Base-by-base conservation (phyloP, 2,329 filamentous ascomycete genomes). In the Neonectria ditissima region DNA sequence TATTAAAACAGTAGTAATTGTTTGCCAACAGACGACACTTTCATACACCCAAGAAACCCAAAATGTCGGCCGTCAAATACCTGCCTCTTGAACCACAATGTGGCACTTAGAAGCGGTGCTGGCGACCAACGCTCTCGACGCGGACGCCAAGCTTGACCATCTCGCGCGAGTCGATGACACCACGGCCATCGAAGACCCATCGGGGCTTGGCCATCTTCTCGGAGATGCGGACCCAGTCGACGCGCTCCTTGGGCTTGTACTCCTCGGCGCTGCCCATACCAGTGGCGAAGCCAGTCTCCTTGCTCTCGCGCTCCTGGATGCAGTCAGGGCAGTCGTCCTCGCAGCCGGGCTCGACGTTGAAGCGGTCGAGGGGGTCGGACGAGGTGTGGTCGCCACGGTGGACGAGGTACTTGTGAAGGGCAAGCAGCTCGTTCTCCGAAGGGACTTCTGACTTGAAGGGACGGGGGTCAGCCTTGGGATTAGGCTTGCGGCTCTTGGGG, bases 181-280 rank as follows among this genome's bases (percentile, higher is more conserved):
- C 84, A 58, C 83, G 82, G n/a, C 85, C 85, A 63, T 87, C 85
- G 75, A 87, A 87, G 26, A 87, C 77, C 83, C 84, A 86, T 60
- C 81, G 82, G 11, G 85, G 85, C 76, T 83, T 82, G 52, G 78
- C 79, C 84, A 87, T 86, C 66, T 76, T 74, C 55, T 79, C 73
- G 47, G 83, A 78, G 45, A 87, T 83, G 74, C 77, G 80, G 58
- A 77, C 78, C 85, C 85, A 87, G 76, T 87, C 82, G 18, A 87
- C 72, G 39, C 75, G 78, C 73, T 83, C 82, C 74, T 81, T 84
- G 57, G 79, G 67, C 68, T 79, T 80, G 75, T 83, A 80, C 71
- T 83, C 82, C 41, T 79, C 78, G n/a, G 77, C 75, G 55, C 77
- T 78, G 55, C 80, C 80, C 70, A 82, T 81, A 13, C 81, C 80